Base-by-base conservation (phyloP, 148 eudicot species). In the Rhododendron mucronatum region DNA sequence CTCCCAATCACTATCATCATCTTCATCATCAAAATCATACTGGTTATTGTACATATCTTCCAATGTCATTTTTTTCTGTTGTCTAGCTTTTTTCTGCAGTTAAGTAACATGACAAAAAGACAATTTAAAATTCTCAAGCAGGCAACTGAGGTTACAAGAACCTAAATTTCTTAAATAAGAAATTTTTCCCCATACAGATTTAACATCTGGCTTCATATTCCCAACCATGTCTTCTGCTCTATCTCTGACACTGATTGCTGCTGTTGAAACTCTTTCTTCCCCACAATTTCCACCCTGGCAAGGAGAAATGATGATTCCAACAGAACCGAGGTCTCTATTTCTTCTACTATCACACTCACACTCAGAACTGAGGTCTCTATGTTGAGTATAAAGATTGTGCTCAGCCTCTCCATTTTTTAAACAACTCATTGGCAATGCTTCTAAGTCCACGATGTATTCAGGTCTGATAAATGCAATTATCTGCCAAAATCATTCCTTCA, bases 1-100 rank as follows among this genome's bases (percentile, higher is more conserved):
- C 30, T 95, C 99, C 95, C 97, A 93, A 82, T 97, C 99, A 91
- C 94, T 91, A 89, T 97, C 99, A 28, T 93, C 96, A 47, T 96
- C 94, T 3, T 89, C 96, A 48, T 93, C 96, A 74, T 89, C 98
- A 85, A 92, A 89, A 85, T 88, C 93, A 61, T 89, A 91, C 26
- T 89, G 89, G 74, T 87, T 86, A 82, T 89, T 87, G 87, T 93
- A 97, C 87, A 97, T 90, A 71, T 94, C 98, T 85, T 97, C 90
- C 44, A 97, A 75, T 28, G 96, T 93, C 95, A 93, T 88, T 80
- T 94, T 96, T 83, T 82, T 89, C 69, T 78, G 84, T 47, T 79
- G 84, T 59, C 90, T 88, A 7, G 86, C 89, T 65, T 87, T 89
- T 85, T 88, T 90, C 99, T 95, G 94, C 86, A 82, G 84, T 85